These are phyloP conservation scores for Zygotorulaspora sp. DNA, from an alignment of 805 yeast species.

Conservation along the genomic window DNA sequence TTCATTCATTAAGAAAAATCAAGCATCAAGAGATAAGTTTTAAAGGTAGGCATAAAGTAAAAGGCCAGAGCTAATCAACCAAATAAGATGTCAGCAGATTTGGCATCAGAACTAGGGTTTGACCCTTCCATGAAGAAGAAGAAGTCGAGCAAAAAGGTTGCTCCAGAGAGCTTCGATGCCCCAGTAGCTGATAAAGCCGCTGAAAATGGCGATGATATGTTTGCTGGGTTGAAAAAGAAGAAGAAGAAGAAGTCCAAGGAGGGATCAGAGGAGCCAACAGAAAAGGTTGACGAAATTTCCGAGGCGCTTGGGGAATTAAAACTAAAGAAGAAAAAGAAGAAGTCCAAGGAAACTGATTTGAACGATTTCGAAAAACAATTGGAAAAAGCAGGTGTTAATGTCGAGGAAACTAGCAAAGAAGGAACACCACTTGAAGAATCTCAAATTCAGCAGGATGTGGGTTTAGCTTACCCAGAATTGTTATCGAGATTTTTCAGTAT, in stretches of 20 bases:
- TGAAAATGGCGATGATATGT: constrained; percentile 50
- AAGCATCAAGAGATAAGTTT: too few relatives aligned
- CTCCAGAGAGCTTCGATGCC: constrained; percentile 38
- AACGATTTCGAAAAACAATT: constrained; percentile 85
- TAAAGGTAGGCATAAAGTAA: too few relatives aligned
- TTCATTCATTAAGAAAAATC: background rate
- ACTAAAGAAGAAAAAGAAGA: constrained; percentile 79
- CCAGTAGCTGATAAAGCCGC: constrained; percentile 35
- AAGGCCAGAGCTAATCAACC: too few relatives aligned
- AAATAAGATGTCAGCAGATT: constrained; percentile 32
- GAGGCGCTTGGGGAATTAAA: constrained; percentile 67
- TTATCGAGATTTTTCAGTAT: constrained; percentile 81
- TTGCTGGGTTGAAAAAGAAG: constrained; percentile 80
- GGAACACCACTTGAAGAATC: constrained; percentile 33
- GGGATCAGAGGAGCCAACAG: constrained; percentile 37
- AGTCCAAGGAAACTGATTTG: constrained; percentile 49
- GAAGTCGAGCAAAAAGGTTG: constrained; percentile 61
- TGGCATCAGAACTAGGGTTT: constrained; percentile 49
- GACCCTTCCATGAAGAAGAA: constrained; percentile 75
- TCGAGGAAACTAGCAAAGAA: constrained; percentile 36
- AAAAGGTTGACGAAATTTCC: constrained; percentile 43
- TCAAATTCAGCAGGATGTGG: constrained; percentile 44
- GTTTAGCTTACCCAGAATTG: constrained; percentile 69
- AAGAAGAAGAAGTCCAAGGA: constrained; percentile 73
- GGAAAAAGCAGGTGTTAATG: constrained; percentile 83